Percentiles rank a stretch among this genome's conserved stretches.
These are phyloP conservation scores for Nissolia schottii DNA, from an alignment of 306 rosid genomes.

Conservation along the genomic window DNA sequence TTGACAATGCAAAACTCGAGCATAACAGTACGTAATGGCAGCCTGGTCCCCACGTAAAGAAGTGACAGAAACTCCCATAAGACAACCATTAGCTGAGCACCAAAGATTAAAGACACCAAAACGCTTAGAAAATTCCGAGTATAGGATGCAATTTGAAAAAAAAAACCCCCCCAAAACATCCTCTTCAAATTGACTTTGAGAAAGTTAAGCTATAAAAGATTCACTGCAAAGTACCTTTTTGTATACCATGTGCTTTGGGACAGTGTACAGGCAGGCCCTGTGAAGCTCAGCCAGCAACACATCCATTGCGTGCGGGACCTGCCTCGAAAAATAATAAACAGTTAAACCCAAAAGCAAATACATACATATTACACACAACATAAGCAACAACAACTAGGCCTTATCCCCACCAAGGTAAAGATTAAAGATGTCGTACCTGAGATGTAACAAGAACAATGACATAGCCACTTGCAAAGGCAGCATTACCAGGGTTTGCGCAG, in stretches of 20 bases:
- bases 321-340: constrained; percentile 25
- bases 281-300: constrained; percentile 85
- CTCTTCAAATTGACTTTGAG: neutral
- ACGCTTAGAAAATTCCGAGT: neutral
- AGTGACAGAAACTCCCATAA: neutral
- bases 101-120: neutral
- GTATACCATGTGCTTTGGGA: constrained; percentile 75
- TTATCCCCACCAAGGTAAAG: no score
- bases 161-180: no score
- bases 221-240: constrained; percentile 43
- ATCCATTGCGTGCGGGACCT: constrained; percentile 79
- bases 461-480: constrained; percentile 62
- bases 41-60: neutral
- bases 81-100: neutral
- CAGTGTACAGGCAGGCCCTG: constrained; percentile 73
- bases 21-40: neutral
- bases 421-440: constrained; percentile 52
- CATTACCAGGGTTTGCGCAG: constrained; percentile 43
- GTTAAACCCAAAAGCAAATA: constrained; percentile 13
- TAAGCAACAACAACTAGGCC: no score
- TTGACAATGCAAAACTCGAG: neutral
- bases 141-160: neutral
- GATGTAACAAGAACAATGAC: constrained; percentile 79
- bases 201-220: neutral
- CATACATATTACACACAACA: neutral